Evolutionary conservation across 768 basidiomycete genomes (phyloP), one percentile per base, ranked within the genome.

Genomic region (Kwoniella botswanensis): DNA sequence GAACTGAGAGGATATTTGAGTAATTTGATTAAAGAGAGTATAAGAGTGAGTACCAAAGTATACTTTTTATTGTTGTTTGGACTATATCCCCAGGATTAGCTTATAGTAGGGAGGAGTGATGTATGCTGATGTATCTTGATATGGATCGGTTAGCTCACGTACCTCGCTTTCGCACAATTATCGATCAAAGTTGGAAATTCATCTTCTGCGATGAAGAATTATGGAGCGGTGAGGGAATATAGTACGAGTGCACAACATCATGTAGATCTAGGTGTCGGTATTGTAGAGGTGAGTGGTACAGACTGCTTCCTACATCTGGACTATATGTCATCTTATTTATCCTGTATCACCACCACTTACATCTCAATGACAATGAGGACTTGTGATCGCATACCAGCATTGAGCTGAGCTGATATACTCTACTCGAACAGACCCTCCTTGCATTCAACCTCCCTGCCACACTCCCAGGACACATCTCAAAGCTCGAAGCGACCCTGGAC

Each of bases 21-120:
- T 77, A 98, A 97, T 82, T 91, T 98, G 90, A 97, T 98, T 86
- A 98, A 97, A 84, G 96, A 98, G 87, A 94, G 93, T 87, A 95
- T 97, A 76, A 86, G 96, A 78, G 94, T 96, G 81, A 69, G 86
- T 80, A 87, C 86, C 29, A 29, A 17, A 1, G 24, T 53, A 35
- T 55, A 12, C 52, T 52, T 53, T 26, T 41, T 18, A 11, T n/a
- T 15, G 24, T 58, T 24, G 2, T 42, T 12, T n/a, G n/a, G 4
- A 26, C 35, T 35, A 35, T 35, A 35, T 7, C 6, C 35, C 7
- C 35, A 1, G 35, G 3, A 4, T 5, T 35, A 6, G 35, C 6
- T 7, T 9, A 7, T 35, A 35, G 7, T 7, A 7, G 7, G 1
- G 4, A 7, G 35, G 7, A 9, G 35, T 35, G 7, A 6, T 35